phyloP scores from a whole-genome alignment of 129 eudicot genomes.

The Flaveria linearis region DNA sequence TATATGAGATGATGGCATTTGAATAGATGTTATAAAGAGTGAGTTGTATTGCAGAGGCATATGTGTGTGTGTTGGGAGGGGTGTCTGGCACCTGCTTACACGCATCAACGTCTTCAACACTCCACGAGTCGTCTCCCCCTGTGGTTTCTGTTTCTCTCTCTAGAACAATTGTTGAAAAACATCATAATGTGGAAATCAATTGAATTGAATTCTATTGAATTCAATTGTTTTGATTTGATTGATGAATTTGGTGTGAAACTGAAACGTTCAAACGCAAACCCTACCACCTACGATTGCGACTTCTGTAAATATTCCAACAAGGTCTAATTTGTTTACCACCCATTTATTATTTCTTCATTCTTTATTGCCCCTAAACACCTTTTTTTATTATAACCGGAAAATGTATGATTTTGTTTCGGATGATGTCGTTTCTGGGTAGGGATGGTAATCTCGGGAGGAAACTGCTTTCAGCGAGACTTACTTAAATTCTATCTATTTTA shows the following conservation, averaged over 20 bases:
- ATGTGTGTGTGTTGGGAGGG: constrained; percentile 31
- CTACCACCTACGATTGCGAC: neutral
- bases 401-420: too few relatives aligned
- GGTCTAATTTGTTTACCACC: neutral
- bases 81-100: constrained; percentile 49
- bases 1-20: too few relatives aligned
- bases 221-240: constrained; percentile 4
- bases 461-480: neutral
- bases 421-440: too few relatives aligned
- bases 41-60: constrained; percentile 20
- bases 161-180: neutral
- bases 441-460: too few relatives aligned
- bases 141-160: constrained; percentile 8
- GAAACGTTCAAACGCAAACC: constrained; percentile 37
- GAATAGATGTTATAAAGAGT: neutral
- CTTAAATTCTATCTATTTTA: too few relatives aligned
- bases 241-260: constrained; percentile 18
- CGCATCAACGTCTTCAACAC: constrained; percentile 58
- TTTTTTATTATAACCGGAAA: neutral
- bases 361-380: neutral
- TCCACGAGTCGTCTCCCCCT: constrained; percentile 52
- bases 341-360: neutral
- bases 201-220: too few relatives aligned
- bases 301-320: neutral
- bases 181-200: neutral